Conservation (phyloP, 148 eudicot genomes). For the Spergularia bocconei region DNA sequence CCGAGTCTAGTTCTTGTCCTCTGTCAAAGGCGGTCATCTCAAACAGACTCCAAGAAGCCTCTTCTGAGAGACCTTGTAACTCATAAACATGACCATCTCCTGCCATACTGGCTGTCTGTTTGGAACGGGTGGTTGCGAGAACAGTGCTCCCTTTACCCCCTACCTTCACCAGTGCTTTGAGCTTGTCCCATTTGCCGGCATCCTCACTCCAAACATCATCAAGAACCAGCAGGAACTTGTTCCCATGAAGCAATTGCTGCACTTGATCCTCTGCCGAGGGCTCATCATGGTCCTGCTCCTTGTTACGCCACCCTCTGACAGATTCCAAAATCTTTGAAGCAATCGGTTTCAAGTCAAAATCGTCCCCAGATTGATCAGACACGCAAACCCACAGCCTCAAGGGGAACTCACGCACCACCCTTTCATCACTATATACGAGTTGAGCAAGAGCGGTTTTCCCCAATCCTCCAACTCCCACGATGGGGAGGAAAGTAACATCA, state of each 20-base stretch:
- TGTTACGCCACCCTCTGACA: not conserved
- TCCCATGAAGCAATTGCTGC: not conserved
- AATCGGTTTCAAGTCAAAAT: not conserved
- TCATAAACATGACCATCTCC: constrained; percentile 1
- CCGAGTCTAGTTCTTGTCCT: not conserved
- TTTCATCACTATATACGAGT: constrained; percentile 9
- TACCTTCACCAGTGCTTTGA: not conserved
- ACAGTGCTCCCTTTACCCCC: constrained; percentile 15
- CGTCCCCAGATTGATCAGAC: constrained; percentile 2
- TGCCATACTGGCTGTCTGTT: not conserved
- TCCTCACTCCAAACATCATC: constrained; percentile 17
- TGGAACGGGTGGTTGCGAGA: constrained; percentile 16
- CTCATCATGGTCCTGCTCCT: not conserved
- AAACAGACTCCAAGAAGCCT: constrained; percentile 2
- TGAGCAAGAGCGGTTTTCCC: constrained; percentile 25
- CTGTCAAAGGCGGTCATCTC: not conserved
- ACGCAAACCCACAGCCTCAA: constrained; percentile 20
- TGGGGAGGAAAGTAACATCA: not conserved
- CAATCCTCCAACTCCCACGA: constrained; percentile 21
- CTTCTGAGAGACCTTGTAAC: constrained; percentile 2
- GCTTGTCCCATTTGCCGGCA: no score
- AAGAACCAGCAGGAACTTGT: constrained; percentile 3
- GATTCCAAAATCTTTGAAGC: not conserved
- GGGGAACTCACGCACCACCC: not conserved
- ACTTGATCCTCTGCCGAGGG: not conserved